Evolutionary conservation across 805 yeast species (phyloP).

Genomic region (Starmerella asiatica): DNA sequence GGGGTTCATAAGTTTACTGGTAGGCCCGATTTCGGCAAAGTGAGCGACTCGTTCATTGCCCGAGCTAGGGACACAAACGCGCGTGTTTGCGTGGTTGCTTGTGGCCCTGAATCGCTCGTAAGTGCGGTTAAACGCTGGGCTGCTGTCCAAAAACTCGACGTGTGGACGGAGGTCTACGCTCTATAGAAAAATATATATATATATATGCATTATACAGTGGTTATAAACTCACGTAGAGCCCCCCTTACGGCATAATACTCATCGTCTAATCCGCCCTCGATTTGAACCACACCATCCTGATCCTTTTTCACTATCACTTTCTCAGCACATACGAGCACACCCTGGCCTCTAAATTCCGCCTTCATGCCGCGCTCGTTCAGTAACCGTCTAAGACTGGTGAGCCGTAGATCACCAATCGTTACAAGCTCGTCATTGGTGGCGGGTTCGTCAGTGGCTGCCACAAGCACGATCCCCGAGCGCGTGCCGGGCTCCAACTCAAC

Average conservation of each 20-base stretch:
- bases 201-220: conserved; percentile 11
- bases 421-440: conserved; percentile 22
- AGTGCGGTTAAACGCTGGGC: conserved; percentile 19
- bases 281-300: conserved; percentile 66
- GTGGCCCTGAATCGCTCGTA: conserved; percentile 21
- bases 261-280: conserved; percentile 67
- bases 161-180: conserved; percentile 19
- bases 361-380: conserved; percentile 44
- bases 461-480: conserved; percentile 8
- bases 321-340: conserved; percentile 75
- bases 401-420: conserved; percentile 77
- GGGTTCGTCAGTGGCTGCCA: neutral
- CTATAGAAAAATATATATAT: conserved; percentile 6
- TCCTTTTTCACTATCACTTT: conserved; percentile 61
- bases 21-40: conserved; percentile 13
- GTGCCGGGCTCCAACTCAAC: conserved; percentile 14
- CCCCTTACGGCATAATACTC: conserved; percentile 43
- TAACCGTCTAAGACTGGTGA: conserved; percentile 63
- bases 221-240: conserved; percentile 18
- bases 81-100: conserved; percentile 17
- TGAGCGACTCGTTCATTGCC: conserved; percentile 3
- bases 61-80: neutral
- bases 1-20: conserved; percentile 10
- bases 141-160: neutral
- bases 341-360: conserved; percentile 89